phyloP scores from a whole-genome alignment of 768 basidiomycete genomes.

The Auricularia sp. region DNA sequence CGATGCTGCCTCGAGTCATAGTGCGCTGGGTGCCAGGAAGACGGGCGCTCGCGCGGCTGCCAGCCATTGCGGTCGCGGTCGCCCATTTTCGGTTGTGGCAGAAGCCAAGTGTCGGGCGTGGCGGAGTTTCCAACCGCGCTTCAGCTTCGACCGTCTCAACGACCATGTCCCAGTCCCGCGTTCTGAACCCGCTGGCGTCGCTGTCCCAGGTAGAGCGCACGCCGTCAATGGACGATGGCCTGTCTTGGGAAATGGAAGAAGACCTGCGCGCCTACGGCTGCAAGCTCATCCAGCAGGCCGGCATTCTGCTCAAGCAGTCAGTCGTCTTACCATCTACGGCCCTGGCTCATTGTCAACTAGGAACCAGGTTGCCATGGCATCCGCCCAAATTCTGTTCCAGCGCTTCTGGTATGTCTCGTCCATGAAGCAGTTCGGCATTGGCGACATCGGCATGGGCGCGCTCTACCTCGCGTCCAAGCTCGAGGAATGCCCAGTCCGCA shows the following conservation, averaged over 20 bases:
- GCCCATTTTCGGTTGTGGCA: too few species aligned
- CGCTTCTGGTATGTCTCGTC: slow-evolving; percentile 94
- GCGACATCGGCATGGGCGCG: slow-evolving; percentile 82
- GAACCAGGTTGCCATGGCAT: slow-evolving; percentile 94
- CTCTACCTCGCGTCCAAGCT: slow-evolving; percentile 83
- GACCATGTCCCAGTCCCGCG: slow-evolving; percentile 14
- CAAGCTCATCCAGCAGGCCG: slow-evolving; percentile 91
- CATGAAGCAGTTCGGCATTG: slow-evolving; percentile 89
- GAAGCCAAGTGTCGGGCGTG: neutral
- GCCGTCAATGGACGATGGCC: slow-evolving; percentile 73
- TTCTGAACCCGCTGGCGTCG: slow-evolving; percentile 75
- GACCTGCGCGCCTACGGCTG: slow-evolving; percentile 87
- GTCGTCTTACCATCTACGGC: slow-evolving; percentile 15
- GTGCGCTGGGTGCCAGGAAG: neutral
- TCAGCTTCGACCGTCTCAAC: slow-evolving; percentile 1
- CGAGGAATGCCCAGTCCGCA: slow-evolving; percentile 83
- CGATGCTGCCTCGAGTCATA: too few species aligned
- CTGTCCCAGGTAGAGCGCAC: slow-evolving; percentile 65
- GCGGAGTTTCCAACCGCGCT: neutral
- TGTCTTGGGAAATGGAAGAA: slow-evolving; percentile 72
- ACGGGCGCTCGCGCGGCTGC: slow-evolving; percentile 1
- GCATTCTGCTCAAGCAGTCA: slow-evolving; percentile 82
- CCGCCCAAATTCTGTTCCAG: slow-evolving; percentile 93
- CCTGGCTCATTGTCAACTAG: slow-evolving; percentile 24
- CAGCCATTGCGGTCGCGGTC: neutral